These are phyloP conservation scores for Dianthus caryophyllus DNA, from an alignment of 148 eudicot species.

Conservation along the genomic window DNA sequence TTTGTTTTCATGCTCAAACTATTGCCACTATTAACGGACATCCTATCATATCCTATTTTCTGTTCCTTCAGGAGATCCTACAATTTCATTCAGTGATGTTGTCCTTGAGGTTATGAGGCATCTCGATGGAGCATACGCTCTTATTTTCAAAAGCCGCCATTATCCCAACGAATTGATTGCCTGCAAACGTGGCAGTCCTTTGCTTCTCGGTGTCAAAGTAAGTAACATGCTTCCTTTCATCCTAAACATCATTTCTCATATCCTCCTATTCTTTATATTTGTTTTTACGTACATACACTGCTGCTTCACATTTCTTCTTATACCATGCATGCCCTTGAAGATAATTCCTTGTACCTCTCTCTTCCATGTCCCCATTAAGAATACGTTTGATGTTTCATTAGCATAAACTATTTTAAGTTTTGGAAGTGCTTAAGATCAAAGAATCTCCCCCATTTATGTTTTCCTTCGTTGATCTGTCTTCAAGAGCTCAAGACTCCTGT, in stretches of 20 bases:
- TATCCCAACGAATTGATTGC: constrained; percentile 97
- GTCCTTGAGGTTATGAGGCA: constrained; percentile 99
- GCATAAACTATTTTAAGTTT: too few species aligned
- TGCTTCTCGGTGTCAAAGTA: constrained; percentile 97
- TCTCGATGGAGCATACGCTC: constrained; percentile 99
- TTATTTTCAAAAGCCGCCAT: constrained; percentile 86
- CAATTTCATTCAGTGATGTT: constrained; percentile 77
- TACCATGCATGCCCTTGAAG: background rate
- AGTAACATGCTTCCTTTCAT: constrained; percentile 33
- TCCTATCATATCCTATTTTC: constrained; percentile 1
- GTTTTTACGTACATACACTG: too few species aligned
- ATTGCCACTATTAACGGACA: too few species aligned
- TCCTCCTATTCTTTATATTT: background rate
- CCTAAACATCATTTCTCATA: background rate
- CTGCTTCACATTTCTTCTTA: background rate
- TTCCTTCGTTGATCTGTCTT: background rate
- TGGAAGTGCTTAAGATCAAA: too few species aligned
- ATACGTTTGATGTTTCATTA: too few species aligned
- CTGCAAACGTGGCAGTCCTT: constrained; percentile 97
- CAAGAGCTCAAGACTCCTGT: background rate
- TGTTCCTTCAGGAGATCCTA: constrained; percentile 58
- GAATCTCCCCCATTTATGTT: too few species aligned
- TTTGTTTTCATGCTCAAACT: too few species aligned
- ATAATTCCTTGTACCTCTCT: background rate
- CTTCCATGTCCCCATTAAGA: background rate